Conservation (phyloP, 73 alveolate genomes). For the Paraurostyla sp. region DNA sequence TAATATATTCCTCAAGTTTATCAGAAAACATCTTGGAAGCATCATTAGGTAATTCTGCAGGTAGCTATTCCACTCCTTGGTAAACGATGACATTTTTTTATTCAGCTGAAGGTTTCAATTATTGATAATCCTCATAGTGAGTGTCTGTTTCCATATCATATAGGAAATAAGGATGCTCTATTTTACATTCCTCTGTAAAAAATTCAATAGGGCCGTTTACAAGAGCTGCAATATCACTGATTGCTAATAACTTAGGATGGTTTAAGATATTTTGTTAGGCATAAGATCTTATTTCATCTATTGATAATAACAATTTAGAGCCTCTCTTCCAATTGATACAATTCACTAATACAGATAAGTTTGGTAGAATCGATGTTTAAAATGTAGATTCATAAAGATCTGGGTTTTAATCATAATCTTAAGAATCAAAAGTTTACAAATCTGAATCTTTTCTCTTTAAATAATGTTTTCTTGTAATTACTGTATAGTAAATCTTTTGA, state of each 20-base stretch:
- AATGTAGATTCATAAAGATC: conserved; percentile 73
- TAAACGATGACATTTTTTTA: conserved; percentile 68
- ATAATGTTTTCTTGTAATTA: conserved; percentile 74
- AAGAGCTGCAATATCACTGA: conserved; percentile 89
- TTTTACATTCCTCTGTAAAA: conserved; percentile 75
- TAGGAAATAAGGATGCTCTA: conserved; percentile 84
- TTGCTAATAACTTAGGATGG: conserved; percentile 76
- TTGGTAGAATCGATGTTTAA: conserved; percentile 70
- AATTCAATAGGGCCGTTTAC: conserved; percentile 84
- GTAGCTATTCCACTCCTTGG: conserved; percentile 84
- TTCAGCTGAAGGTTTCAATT: conserved; percentile 40
- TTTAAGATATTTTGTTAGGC: not conserved
- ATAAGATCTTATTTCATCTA: conserved; percentile 46
- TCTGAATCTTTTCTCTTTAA: conserved; percentile 55
- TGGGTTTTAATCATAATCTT: conserved; percentile 80
- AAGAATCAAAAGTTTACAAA: conserved; percentile 54
- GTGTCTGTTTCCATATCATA: conserved; percentile 69
- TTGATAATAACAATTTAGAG: conserved; percentile 71
- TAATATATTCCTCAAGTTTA: not conserved
- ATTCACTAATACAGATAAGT: conserved; percentile 76
- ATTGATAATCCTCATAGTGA: conserved; percentile 59
- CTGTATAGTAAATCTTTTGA: conserved; percentile 64
- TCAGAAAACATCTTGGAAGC: conserved; percentile 73
- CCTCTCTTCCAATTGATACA: conserved; percentile 82
- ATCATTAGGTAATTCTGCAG: conserved; percentile 89